Percentiles rank a stretch among this genome's conserved stretches.
These are phyloP conservation scores for Aspergillus latus DNA, from an alignment of 2,329 filamentous ascomycete species.

Conservation along the genomic window DNA sequence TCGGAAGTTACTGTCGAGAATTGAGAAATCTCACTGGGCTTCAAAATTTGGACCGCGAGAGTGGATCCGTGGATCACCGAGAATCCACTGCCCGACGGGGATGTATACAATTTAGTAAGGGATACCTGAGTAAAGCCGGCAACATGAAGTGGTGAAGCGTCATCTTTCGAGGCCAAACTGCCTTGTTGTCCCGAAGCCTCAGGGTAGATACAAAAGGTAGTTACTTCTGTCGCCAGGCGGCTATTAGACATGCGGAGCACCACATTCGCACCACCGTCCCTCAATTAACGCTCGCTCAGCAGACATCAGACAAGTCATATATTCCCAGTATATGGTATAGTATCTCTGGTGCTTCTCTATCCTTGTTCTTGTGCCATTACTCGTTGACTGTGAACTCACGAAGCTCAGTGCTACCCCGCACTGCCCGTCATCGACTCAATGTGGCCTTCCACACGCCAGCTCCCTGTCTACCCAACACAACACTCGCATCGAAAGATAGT, in stretches of 20 bases:
- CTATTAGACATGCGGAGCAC: too few species aligned
- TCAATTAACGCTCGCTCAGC: too few species aligned
- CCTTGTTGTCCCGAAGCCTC: too few species aligned
- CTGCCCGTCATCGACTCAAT: constrained; percentile 10
- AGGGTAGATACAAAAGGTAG: too few species aligned
- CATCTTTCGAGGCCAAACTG: too few species aligned
- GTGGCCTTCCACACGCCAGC: constrained; percentile 18
- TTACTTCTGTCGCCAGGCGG: too few species aligned
- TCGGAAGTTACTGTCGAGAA: not conserved
- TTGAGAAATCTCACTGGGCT: not conserved
- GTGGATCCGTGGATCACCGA: not conserved
- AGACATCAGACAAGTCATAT: too few species aligned
- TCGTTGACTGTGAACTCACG: constrained; percentile 23
- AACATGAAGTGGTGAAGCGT: too few species aligned
- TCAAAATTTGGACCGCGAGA: not conserved
- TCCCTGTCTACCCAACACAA: constrained; percentile 21
- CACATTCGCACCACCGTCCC: too few species aligned
- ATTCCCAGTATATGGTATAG: not conserved
- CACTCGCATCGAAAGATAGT: constrained; percentile 29
- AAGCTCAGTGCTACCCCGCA: constrained; percentile 28
- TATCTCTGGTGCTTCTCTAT: constrained; percentile 12
- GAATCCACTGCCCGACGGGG: not conserved
- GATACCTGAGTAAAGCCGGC: too few species aligned
- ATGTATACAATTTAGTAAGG: too few species aligned
- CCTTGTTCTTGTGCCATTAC: constrained; percentile 15